Evolutionary conservation across 805 yeast genomes (phyloP), one percentile per base, ranked within the genome.

Genomic region (Danielia oregonensis): DNA sequence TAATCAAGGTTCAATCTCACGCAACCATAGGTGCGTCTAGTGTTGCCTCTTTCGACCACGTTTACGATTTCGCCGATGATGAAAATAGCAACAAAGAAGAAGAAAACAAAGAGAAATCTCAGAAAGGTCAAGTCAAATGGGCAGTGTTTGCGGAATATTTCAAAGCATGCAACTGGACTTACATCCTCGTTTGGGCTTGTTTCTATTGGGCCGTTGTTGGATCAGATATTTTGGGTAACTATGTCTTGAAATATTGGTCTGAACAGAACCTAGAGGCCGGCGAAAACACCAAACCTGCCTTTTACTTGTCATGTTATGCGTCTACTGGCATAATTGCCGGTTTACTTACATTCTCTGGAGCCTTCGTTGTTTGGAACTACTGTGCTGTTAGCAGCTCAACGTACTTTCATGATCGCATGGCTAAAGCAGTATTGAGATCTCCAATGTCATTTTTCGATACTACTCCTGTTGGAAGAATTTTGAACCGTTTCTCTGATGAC

Each of bases 361-460:
- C 61, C 4, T 51, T 57, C 37, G 45, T 62, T 18, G 37, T 64
- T 6, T 60, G 63, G 61, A 44, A 57, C 6, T 55, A 41, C 33
- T 52, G 59, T 40, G 55, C 54, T 9, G 51, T 61, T 26, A 53
- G 49, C 33, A 64, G 61, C 8, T 56, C 65, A 17, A 47, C 33
- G 25, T 48, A 52, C 36, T 61, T 63, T 48, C 70, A 64, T 36
- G 65, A 63, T 27, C 52, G 49, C 14, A 61, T 64, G 68, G 61
- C 66, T 5, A 36, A 40, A 16, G 40, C 56, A 8, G 59, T 64
- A 1, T 49, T 64, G 35, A 51, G 65, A 37, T 55, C 68, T 2
- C 70, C 70, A 17, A 64, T 64, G 70, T 54, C 64, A 11, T 64
- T 63, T 35, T 64, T 63, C 33, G 70, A 64, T 37, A 62, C 68